phyloP scores from a whole-genome alignment of 768 basidiomycete genomes.

The Tricholomella constricta region DNA sequence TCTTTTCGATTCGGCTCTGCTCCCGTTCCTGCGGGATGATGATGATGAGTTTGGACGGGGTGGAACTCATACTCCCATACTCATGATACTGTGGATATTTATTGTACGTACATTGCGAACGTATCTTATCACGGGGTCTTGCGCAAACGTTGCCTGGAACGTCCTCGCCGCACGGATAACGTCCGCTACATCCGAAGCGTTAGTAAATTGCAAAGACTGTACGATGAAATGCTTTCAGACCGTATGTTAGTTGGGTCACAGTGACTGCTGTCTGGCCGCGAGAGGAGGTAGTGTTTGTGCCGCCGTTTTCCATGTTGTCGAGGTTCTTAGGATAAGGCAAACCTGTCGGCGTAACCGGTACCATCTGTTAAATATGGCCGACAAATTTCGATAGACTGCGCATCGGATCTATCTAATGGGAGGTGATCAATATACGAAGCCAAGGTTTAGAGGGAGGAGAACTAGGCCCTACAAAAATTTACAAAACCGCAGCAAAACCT shows the following conservation, averaged over 20 bases:
- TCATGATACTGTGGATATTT: not conserved
- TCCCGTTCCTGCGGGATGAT: constrained; percentile 2
- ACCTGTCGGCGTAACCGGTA: too few species aligned
- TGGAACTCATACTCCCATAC: too few species aligned
- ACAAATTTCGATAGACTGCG: not conserved
- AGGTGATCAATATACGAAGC: too few species aligned
- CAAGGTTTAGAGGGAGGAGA: too few species aligned
- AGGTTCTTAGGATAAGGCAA: not conserved
- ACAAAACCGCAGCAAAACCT: too few species aligned
- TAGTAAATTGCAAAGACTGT: not conserved
- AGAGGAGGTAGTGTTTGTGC: not conserved
- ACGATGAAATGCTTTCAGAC: not conserved
- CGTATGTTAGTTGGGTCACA: not conserved
- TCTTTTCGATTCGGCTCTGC: not conserved
- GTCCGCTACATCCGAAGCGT: not conserved
- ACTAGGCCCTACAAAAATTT: too few species aligned
- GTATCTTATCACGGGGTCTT: constrained; percentile 24
- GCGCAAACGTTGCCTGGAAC: constrained; percentile 13
- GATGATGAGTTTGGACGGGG: not conserved
- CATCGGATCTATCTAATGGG: constrained; percentile 1
- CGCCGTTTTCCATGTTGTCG: too few species aligned
- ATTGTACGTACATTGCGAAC: constrained; percentile 13
- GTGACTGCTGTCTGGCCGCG: not conserved
- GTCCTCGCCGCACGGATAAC: constrained; percentile 21
- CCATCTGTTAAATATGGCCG: not conserved